phyloP scores from a whole-genome alignment of 441 rosid genomes.

The Gossypium trilobum region DNA sequence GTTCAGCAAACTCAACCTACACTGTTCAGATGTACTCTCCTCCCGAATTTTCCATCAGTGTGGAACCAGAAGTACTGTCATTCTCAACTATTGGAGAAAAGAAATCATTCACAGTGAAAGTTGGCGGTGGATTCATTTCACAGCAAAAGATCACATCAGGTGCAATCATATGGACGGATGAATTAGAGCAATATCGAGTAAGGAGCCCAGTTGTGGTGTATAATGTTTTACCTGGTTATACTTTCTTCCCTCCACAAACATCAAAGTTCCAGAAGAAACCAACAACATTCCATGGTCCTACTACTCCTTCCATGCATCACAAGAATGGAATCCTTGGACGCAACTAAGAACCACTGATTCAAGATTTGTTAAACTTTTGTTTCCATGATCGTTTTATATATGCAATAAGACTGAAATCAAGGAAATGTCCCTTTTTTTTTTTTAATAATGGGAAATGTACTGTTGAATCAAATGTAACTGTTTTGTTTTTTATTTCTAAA shows the following conservation, averaged over 20 bases:
- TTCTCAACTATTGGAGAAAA: slow-evolving; percentile 20
- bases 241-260: not conserved
- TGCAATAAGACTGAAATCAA: no score
- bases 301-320: slow-evolving; percentile 23
- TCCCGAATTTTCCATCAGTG: slow-evolving; percentile 11
- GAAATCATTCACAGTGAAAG: slow-evolving; percentile 17
- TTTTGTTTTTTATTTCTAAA: no score
- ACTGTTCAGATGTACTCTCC: not conserved
- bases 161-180: slow-evolving; percentile 16
- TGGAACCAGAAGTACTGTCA: slow-evolving; percentile 21
- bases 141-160: slow-evolving; percentile 21
- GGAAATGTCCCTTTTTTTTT: no score
- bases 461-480: no score
- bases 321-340: slow-evolving; percentile 26
- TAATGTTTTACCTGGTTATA: slow-evolving; percentile 20
- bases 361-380: no score
- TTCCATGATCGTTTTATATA: no score
- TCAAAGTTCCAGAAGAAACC: not conserved
- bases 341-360: not conserved
- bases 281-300: slow-evolving; percentile 16
- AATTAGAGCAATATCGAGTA: slow-evolving; percentile 17
- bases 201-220: slow-evolving; percentile 28
- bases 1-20: slow-evolving; percentile 29
- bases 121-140: slow-evolving; percentile 10
- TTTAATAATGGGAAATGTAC: no score